Base-by-base conservation (phyloP, 768 basidiomycete species). In the Albatrellus ellisii region DNA sequence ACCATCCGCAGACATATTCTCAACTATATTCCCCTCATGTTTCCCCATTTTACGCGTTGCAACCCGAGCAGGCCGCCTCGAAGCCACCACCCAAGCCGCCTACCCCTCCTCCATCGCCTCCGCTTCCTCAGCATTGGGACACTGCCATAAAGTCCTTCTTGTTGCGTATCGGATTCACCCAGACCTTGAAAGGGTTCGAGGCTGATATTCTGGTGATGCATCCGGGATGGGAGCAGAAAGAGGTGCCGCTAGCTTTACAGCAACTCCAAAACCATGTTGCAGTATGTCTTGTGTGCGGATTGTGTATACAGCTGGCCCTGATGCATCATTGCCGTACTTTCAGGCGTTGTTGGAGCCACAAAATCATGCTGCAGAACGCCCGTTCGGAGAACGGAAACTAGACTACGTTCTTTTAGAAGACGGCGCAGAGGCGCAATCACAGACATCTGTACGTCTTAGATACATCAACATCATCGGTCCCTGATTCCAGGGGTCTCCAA, bases 351-450 rank as follows among this genome's bases (percentile, higher is more conserved):
- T 17, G 14, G 10, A 11, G 14, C 21, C 35, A 60, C 61, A 51
- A 45, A 14, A 26, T 60, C 42, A 59, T 60, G 2, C 22, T 41
- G 21, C 52, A 45, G 4, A 61, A 22, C 56, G 55, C 15, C 48
- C 68, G 6, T 56, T 86, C 9, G 78, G 82, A n/a, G 72, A 79
- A 43, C 69, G 83, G 33, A 88, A 81, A 53, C 61, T 82, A 1
- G 69, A 74, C 29, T 77, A 81, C 49, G 58, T 78, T 26, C 69
- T 72, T 42, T 54, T 66, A 24, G 59, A 65, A n/a, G 61, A 67
- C 17, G 72, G 66, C 21, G 55, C 54, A 2, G 56, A 66, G 45
- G 67, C 75, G 2, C 65, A 64, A 31, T 66, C 78, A 8, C 82
- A 68, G 54, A 68, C 72, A 32, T 69, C 72, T 42, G 84, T 85